Evolutionary conservation across 139 green algal genomes (phyloP).

Genomic region (Gonium pectorale): DNA sequence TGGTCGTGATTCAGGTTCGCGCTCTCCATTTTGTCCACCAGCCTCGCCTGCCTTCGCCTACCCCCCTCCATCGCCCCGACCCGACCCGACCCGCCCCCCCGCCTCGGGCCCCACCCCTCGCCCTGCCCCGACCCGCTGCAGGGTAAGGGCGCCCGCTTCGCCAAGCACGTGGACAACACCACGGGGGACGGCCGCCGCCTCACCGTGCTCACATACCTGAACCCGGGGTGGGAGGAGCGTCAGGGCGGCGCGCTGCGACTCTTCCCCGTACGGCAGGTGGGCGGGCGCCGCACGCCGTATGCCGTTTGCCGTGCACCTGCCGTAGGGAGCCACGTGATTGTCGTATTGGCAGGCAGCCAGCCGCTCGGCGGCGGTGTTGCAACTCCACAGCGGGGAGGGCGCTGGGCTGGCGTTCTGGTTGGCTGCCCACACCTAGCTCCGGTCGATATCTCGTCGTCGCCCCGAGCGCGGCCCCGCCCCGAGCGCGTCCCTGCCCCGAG

Average conservation of each 20-base stretch:
- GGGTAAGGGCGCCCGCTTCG: constrained; percentile 54
- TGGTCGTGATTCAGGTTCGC: too few species aligned
- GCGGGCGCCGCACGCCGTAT: too few species aligned
- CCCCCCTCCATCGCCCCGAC: background rate
- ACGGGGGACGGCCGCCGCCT: constrained; percentile 57
- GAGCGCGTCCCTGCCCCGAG: too few species aligned
- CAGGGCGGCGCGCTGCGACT: constrained; percentile 60
- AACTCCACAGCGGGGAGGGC: background rate
- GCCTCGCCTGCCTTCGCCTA: background rate
- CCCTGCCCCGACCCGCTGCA: background rate
- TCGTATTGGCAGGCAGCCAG: too few species aligned
- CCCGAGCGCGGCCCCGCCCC: too few species aligned
- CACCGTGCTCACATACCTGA: constrained; percentile 69
- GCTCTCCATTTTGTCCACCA: background rate
- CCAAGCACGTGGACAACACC: constrained; percentile 71
- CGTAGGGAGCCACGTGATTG: too few species aligned
- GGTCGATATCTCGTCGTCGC: too few species aligned
- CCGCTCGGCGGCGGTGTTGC: too few species aligned
- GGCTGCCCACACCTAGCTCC: too few species aligned
- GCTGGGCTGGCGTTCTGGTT: background rate
- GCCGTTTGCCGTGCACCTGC: too few species aligned
- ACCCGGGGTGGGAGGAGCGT: constrained; percentile 49
- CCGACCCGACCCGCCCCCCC: background rate
- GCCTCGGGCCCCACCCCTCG: too few species aligned
- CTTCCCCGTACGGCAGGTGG: constrained; percentile 31